Conservation (phyloP, 2,329 filamentous ascomycete species). For the Emericellopsis atlantica region DNA sequence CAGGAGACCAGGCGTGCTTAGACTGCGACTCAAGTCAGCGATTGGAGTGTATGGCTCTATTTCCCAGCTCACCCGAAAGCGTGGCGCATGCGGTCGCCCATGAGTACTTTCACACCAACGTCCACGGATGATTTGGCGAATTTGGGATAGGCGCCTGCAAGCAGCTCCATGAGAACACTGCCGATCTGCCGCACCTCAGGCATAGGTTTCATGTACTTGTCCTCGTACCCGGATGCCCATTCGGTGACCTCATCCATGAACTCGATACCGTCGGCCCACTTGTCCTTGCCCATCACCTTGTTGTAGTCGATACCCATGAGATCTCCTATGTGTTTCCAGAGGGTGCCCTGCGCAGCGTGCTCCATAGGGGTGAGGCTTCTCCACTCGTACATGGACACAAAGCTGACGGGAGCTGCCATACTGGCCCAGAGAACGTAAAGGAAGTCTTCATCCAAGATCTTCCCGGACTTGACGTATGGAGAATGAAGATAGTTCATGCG, state of each 20-base stretch:
- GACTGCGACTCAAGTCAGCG: conserved; percentile 14
- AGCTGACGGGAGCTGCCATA: conserved; percentile 50
- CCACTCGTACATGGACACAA: conserved; percentile 59
- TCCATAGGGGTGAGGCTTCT: conserved; percentile 54
- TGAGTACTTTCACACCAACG: conserved; percentile 41
- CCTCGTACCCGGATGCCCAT: conserved; percentile 47
- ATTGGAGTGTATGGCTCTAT: neutral
- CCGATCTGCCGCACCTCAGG: conserved; percentile 37
- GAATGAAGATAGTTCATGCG: conserved; percentile 26
- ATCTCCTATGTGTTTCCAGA: conserved; percentile 62
- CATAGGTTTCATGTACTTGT: conserved; percentile 40
- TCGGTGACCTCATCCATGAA: conserved; percentile 33
- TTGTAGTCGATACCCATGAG: conserved; percentile 51
- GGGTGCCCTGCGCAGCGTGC: conserved; percentile 50
- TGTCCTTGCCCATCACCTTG: conserved; percentile 18
- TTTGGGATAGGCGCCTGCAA: conserved; percentile 41
- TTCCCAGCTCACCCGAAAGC: conserved; percentile 45
- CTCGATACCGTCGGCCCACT: conserved; percentile 37
- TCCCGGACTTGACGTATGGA: conserved; percentile 20
- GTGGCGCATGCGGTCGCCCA: conserved; percentile 50
- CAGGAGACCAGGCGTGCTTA: conserved; percentile 27
- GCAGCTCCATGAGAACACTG: conserved; percentile 43
- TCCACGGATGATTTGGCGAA: conserved; percentile 30
- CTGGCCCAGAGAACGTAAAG: conserved; percentile 40
- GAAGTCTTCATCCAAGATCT: conserved; percentile 22